Evolutionary conservation across 148 eudicot species (phyloP), one percentile per base, ranked within the genome.

Genomic region (Vaccinium vitisidaea): DNA sequence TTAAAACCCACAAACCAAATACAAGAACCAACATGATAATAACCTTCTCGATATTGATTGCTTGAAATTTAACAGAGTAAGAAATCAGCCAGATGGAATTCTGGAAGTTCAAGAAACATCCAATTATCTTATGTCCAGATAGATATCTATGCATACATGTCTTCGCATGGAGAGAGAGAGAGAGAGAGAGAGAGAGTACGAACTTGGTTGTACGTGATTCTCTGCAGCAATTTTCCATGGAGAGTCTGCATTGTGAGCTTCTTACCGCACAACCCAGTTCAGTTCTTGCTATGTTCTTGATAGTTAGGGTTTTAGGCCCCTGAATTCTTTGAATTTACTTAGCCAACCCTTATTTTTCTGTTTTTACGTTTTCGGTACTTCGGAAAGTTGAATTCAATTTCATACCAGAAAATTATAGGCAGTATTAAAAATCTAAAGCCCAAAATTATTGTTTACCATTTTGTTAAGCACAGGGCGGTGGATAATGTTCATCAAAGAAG

Each of bases 161-260:
- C 18, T 23, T 25, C 32, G 12, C 18, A 50, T 36, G 36, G 32
- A 67, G 15, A 67, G 69, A 61, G 25, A 21, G 27, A 43, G 46
- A 54, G 16, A 15, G 46, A 43, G 46, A 43, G 46, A 5, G 53
- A 27, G 73, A 43, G 59, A 65, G 36, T 25, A 36, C 91, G 56
- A 85, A 93, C 96, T 81, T 80, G 89, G 84, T 74, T 87, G 75
- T 84, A 30, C 59, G 89, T 77, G 52, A 83, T 56, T 75, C 82
- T 86, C 63, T 73, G 93, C 63, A 88, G 73, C 49, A 86, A 67
- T 46, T 83, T 88, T 80, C 84, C 75, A n/a, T 85, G 87, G 39
- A 92, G 75, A 52, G 75, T 81, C 49, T 80, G 90, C 94, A 93
- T 93, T 83, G 43, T 88, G 74, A 21, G 18, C 63, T 78, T 63